These are phyloP conservation scores for Fagus sylvatica DNA, from an alignment of 306 rosid species.

Conservation along the genomic window DNA sequence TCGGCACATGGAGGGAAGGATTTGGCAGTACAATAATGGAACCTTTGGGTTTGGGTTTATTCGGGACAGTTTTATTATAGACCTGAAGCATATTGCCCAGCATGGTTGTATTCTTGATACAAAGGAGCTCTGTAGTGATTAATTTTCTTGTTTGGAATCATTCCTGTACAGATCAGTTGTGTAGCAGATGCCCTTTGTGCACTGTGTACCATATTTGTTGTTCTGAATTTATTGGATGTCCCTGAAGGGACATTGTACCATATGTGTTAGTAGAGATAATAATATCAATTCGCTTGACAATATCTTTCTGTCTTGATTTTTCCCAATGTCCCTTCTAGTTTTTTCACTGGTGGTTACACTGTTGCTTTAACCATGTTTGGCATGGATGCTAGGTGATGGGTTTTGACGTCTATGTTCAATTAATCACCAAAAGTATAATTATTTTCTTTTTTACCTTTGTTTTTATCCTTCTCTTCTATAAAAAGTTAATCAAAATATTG, in stretches of 20 bases:
- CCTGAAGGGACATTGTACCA: constrained; percentile 6
- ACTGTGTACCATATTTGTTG: constrained; percentile 8
- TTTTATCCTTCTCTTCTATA: no score
- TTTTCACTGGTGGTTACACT: no score
- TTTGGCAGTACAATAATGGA: constrained; percentile 83
- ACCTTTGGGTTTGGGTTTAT: constrained; percentile 89
- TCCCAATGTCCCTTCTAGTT: no score
- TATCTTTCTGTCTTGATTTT: not conserved
- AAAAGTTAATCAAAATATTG: no score
- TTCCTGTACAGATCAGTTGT: constrained; percentile 31
- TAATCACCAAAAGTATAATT: no score
- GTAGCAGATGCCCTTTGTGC: constrained; percentile 38
- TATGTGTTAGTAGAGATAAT: not conserved
- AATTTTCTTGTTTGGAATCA: constrained; percentile 10
- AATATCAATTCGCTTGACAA: constrained; percentile 1
- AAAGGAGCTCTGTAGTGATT: constrained; percentile 39
- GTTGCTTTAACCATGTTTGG: no score
- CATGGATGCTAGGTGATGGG: no score
- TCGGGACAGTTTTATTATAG: constrained; percentile 70
- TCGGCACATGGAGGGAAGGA: constrained; percentile 72
- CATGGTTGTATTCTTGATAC: constrained; percentile 64
- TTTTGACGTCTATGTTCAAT: no score
- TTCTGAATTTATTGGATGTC: no score
- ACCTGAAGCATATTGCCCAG: constrained; percentile 62
- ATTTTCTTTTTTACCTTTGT: no score